Evolutionary conservation across 192 early-diverging fungal species (phyloP).

Genomic region (Coemansia sp.): DNA sequence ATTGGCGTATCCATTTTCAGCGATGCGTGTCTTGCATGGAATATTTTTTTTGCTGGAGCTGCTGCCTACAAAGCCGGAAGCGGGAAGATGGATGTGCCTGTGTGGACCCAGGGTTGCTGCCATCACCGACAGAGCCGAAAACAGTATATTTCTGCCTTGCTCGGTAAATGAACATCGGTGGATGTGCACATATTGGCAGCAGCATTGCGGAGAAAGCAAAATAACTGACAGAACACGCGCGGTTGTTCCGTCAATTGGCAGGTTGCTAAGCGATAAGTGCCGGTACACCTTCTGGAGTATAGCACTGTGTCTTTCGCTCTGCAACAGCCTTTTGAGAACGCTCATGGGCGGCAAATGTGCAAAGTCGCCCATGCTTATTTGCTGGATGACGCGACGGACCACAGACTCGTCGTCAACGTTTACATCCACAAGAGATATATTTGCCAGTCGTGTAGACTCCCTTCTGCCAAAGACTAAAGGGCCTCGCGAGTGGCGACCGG

Average conservation of each 20-base stretch:
- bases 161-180: slow-evolving; percentile 33
- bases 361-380: slow-evolving; percentile 33
- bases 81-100: background rate
- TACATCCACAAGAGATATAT: background rate
- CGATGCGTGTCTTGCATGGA: background rate
- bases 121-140: slow-evolving; percentile 35
- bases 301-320: slow-evolving; percentile 6
- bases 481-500: background rate
- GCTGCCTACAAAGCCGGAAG: background rate
- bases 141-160: slow-evolving; percentile 28
- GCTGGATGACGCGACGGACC: slow-evolving; percentile 17
- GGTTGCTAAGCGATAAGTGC: slow-evolving; percentile 4
- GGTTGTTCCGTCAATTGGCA: slow-evolving; percentile 25
- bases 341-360: slow-evolving; percentile 29
- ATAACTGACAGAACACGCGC: slow-evolving; percentile 31
- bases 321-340: slow-evolving; percentile 28
- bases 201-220: slow-evolving; percentile 28
- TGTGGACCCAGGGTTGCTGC: slow-evolving; percentile 5
- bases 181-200: slow-evolving; percentile 23
- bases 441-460: background rate
- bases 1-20: background rate
- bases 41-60: background rate
- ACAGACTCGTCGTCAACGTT: slow-evolving; percentile 16
- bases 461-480: slow-evolving; percentile 10
- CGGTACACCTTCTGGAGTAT: slow-evolving; percentile 20